phyloP scores from a whole-genome alignment of 768 basidiomycete species.

The Lactifluus pinguis region DNA sequence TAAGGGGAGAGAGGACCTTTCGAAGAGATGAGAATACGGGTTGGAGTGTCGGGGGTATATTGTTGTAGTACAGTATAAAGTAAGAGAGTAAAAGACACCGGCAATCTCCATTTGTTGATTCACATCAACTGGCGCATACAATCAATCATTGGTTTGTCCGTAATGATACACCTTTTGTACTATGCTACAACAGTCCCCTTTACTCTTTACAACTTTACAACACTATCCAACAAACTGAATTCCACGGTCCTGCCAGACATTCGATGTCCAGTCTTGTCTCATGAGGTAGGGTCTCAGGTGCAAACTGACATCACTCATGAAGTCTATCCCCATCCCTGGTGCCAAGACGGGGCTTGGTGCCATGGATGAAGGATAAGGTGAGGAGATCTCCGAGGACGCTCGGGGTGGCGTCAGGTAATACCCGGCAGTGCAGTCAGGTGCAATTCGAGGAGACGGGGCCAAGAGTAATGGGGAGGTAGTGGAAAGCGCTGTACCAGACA shows the following conservation, averaged over 20 bases:
- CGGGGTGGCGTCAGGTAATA: background rate
- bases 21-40: background rate
- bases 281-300: background rate
- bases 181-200: background rate
- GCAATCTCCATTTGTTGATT: constrained; percentile 13
- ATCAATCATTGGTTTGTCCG: background rate
- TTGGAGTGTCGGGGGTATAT: background rate
- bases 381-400: background rate
- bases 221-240: background rate
- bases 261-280: background rate
- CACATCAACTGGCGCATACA: constrained; percentile 1
- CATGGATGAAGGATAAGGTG: constrained; percentile 3
- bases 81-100: background rate
- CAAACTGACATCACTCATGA: background rate
- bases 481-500: background rate
- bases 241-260: constrained; percentile 2
- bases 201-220: background rate
- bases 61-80: background rate
- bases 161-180: background rate
- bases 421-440: background rate
- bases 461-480: background rate
- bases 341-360: background rate
- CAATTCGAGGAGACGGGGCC: background rate
- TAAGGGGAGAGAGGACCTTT: constrained; percentile 10
- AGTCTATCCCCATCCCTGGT: background rate